phyloP scores from a whole-genome alignment of 306 rosid species.

The Cyamopsis tetragonoloba region DNA sequence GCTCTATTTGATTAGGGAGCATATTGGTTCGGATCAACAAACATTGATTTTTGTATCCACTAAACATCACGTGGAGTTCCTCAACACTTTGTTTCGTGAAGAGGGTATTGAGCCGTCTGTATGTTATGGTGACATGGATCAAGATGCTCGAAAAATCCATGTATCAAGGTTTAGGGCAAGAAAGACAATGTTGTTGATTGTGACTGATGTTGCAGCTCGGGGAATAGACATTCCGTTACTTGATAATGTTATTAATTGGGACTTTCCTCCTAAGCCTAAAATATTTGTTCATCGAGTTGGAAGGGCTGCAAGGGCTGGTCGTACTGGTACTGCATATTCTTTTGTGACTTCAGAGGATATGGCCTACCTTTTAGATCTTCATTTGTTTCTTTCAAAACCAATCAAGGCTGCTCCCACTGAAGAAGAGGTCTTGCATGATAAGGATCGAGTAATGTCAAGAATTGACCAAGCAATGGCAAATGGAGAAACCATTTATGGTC shows the following conservation, averaged over 20 bases:
- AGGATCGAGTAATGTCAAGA: slow-evolving; percentile 64
- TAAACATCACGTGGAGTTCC: slow-evolving; percentile 84
- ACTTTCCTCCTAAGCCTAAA: slow-evolving; percentile 91
- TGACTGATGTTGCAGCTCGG: slow-evolving; percentile 90
- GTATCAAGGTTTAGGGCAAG: slow-evolving; percentile 80
- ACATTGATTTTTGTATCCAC: slow-evolving; percentile 85
- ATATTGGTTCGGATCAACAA: slow-evolving; percentile 68
- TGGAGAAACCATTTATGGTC: slow-evolving; percentile 84
- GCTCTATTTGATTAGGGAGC: slow-evolving; percentile 76
- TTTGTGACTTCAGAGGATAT: slow-evolving; percentile 83
- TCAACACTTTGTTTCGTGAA: slow-evolving; percentile 60
- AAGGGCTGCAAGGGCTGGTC: slow-evolving; percentile 94
- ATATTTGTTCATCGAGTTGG: slow-evolving; percentile 93
- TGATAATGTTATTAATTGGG: slow-evolving; percentile 97
- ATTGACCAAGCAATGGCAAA: slow-evolving; percentile 66
- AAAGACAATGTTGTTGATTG: slow-evolving; percentile 86
- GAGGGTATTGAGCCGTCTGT: slow-evolving; percentile 91
- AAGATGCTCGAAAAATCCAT: slow-evolving; percentile 92
- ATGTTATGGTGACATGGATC: slow-evolving; percentile 96
- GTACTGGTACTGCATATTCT: slow-evolving; percentile 88
- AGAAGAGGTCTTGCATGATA: slow-evolving; percentile 74
- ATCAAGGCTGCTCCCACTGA: slow-evolving; percentile 80
- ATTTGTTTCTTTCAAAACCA: slow-evolving; percentile 83
- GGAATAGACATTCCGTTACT: slow-evolving; percentile 95
- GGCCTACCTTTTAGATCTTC: slow-evolving; percentile 89